A percentile compares a stretch with the other conserved stretches of the same genome.
Conservation (phyloP, 2,329 filamentous ascomycete species). For the Biscogniauxia marginata region DNA sequence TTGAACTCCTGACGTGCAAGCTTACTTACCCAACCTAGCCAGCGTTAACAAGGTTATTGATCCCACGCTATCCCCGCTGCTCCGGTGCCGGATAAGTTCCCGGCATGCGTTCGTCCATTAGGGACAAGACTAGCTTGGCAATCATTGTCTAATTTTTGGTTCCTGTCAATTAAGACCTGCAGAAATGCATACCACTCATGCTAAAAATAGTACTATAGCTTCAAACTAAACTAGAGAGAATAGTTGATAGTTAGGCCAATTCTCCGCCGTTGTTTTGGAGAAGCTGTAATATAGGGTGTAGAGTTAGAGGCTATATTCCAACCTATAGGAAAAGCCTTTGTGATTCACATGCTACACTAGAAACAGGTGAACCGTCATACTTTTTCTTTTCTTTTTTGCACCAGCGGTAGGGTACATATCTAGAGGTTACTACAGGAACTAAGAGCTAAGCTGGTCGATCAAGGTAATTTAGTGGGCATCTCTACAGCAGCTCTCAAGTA, state of each 20-base stretch:
- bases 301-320: no score
- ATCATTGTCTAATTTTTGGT: neutral
- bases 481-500: no score
- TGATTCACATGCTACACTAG: no score
- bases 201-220: neutral
- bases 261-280: no score
- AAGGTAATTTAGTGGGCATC: no score
- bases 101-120: neutral
- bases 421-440: no score
- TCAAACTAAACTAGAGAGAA: neutral
- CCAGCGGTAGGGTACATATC: no score
- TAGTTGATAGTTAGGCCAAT: neutral
- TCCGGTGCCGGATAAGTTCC: neutral
- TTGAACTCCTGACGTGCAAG: neutral
- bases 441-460: no score
- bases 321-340: no score
- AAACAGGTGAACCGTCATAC: no score
- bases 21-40: neutral
- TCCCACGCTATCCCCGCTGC: neutral
- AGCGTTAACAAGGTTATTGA: neutral
- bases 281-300: no score
- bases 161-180: neutral
- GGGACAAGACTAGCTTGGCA: neutral
- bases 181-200: neutral
- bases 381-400: no score